phyloP scores from a whole-genome alignment of 2,329 filamentous ascomycete species.

The Fusarium siculi region DNA sequence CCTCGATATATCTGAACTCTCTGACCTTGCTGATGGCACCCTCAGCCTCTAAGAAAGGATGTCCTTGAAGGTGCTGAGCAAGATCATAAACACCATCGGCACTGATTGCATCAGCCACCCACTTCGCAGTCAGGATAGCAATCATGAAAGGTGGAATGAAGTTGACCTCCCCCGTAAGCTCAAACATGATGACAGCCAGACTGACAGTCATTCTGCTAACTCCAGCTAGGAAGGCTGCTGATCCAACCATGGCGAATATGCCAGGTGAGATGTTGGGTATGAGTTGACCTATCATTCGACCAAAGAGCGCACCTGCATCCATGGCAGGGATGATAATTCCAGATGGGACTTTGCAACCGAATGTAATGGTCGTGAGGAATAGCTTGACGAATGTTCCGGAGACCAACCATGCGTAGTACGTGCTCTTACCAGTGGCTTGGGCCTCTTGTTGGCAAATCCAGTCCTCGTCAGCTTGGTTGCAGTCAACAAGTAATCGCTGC shows the following conservation, averaged over 20 bases:
- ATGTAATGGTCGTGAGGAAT: conserved; percentile 22
- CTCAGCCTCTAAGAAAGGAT: conserved; percentile 29
- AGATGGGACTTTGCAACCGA: conserved; percentile 33
- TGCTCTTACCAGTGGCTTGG: background rate
- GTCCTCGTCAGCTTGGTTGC: conserved; percentile 2
- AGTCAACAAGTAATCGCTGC: conserved; percentile 23
- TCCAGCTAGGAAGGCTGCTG: conserved; percentile 27
- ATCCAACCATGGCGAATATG: conserved; percentile 31
- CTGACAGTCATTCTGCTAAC: conserved; percentile 35
- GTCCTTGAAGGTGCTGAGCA: conserved; percentile 24
- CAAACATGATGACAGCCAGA: conserved; percentile 34
- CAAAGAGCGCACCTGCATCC: conserved; percentile 26
- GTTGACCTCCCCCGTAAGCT: conserved; percentile 25
- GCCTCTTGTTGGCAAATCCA: conserved; percentile 33
- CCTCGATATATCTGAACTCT: conserved; percentile 1
- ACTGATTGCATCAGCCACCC: conserved; percentile 32
- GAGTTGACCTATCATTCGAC: conserved; percentile 18
- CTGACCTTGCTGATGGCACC: background rate
- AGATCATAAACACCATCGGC: conserved; percentile 30
- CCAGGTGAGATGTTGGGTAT: conserved; percentile 22
- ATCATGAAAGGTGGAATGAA: conserved; percentile 32
- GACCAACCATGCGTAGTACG: conserved; percentile 23
- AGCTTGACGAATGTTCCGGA: conserved; percentile 29
- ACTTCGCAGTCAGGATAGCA: conserved; percentile 21
- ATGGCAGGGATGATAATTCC: conserved; percentile 28